Percentiles rank a stretch among this genome's conserved stretches.
These are phyloP conservation scores for Cyanidioschyzon merolae DNA, from an alignment of 23 red algal genomes.

Conservation along the genomic window DNA sequence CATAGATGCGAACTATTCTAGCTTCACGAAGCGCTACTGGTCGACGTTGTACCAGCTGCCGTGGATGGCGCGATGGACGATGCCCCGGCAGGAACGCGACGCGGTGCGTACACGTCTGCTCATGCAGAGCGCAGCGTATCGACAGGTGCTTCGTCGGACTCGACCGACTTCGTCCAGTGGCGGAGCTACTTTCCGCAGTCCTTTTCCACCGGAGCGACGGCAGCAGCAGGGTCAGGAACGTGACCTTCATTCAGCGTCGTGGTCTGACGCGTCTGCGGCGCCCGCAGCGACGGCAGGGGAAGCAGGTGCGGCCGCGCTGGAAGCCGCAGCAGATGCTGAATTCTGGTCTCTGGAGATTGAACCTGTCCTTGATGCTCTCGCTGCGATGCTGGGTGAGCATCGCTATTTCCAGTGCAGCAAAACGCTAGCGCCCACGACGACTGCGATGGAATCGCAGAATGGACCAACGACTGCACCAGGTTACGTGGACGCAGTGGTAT, in stretches of 20 bases:
- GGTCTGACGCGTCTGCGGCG: not conserved
- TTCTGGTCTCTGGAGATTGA: not conserved
- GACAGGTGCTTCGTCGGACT: not conserved
- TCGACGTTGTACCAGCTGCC: not conserved
- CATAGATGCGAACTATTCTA: slow-evolving; percentile 10
- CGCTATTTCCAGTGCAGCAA: not conserved
- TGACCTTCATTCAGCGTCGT: not conserved
- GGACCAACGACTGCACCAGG: not conserved
- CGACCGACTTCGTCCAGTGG: not conserved
- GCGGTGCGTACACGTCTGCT: not conserved
- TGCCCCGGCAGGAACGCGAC: slow-evolving; percentile 14
- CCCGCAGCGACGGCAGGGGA: not conserved
- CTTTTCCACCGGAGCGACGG: not conserved
- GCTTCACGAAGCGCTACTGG: slow-evolving; percentile 16
- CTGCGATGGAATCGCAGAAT: not conserved
- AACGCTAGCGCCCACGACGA: not conserved
- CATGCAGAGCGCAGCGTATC: not conserved
- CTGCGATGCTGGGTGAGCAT: not conserved
- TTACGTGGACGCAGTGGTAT: slow-evolving; percentile 3
- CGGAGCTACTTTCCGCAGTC: not conserved
- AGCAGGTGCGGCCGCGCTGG: not conserved
- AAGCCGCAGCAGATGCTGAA: not conserved
- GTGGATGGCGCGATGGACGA: not conserved
- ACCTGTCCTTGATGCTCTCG: not conserved
- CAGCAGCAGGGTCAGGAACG: not conserved